Base-by-base conservation (phyloP, 2,329 filamentous ascomycete genomes). In the Tolypocladium cylindrosporum region DNA sequence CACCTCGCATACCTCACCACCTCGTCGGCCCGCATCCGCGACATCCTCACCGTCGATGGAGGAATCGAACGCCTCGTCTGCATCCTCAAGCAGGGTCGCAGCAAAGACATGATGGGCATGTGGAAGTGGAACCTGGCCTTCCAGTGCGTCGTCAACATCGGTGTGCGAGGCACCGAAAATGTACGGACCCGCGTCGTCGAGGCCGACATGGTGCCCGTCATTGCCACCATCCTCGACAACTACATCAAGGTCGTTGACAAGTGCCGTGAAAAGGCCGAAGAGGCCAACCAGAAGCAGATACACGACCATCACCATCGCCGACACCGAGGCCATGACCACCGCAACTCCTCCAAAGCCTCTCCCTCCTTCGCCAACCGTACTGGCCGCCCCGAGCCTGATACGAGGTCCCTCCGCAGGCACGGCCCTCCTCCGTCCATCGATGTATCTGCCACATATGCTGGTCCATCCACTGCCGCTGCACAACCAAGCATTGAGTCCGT, bases 41-140 rank as follows among this genome's bases (percentile, higher is more conserved):
- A 99, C 72, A 99, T 99, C 62, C 83, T 99, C 63, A 97, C 93
- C 58, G 91, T 99, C 76, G 94, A 99, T 88, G 94, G 94, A 74
- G 94, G 94, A 61, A 94, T 99, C 73, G 94, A 99, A 78, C 81
- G 93, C 63, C 79, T 99, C 65, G 90, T 99, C 71, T 97, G 91
- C 82, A 97, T 99, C 69, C 84, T 99, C 73, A 99, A 99, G 75
- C 91, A 96, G 75, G 94, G 94, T 62, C 84, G 94, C 70, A 97
- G 90, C 76, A 95, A 92, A 75, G 93, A 99, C 72, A 88, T 97
- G 86, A 97, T 97, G 93, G 93, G 97, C 73, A 96, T 96, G 90
- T 99, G 94, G 94, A 97, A 97, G 76, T 99, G 94, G 94, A 99
- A 97, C 70, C 82, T 99, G 62, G 94, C 94, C 56, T 99, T 99